phyloP scores from a whole-genome alignment of 2,329 filamentous ascomycete genomes.

The Blastomyces parvus region DNA sequence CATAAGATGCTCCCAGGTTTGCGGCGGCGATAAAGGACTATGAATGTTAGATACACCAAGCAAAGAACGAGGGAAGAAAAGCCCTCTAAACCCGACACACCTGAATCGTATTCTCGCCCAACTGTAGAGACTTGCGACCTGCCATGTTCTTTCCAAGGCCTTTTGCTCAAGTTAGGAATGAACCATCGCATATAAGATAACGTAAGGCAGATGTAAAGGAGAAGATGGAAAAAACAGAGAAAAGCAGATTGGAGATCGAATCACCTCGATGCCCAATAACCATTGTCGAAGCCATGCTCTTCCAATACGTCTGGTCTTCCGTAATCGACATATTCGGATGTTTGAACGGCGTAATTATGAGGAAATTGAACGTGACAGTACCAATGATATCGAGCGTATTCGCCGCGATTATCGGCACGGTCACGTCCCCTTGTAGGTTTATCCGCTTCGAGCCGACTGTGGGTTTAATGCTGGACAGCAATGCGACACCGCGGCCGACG shows the following conservation, averaged over 20 bases:
- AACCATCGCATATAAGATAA: not conserved
- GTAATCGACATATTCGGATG: conserved; percentile 92
- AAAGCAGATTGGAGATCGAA: conserved; percentile 9
- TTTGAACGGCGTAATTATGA: conserved; percentile 86
- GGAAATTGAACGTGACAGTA: conserved; percentile 90
- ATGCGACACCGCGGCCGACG: conserved; percentile 77
- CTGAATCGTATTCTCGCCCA: conserved; percentile 90
- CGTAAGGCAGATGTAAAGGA: not conserved
- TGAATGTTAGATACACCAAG: conserved; percentile 13
- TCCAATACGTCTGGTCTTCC: conserved; percentile 91
- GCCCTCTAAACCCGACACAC: conserved; percentile 17
- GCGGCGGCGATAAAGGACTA: conserved; percentile 90
- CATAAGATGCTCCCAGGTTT: conserved; percentile 71
- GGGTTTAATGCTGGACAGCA: conserved; percentile 77
- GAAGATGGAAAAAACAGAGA: conserved; percentile 9
- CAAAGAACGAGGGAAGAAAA: not conserved
- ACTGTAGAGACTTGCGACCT: conserved; percentile 74
- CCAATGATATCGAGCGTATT: conserved; percentile 83
- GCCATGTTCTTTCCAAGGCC: conserved; percentile 84
- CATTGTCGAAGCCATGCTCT: conserved; percentile 81
- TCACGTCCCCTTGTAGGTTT: conserved; percentile 83
- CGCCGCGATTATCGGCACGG: conserved; percentile 78
- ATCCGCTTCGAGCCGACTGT: conserved; percentile 77
- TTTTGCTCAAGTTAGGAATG: conserved; percentile 35
- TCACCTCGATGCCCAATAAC: conserved; percentile 56